phyloP scores from a whole-genome alignment of 148 eudicot species.

The Vaccinium darrowii region DNA sequence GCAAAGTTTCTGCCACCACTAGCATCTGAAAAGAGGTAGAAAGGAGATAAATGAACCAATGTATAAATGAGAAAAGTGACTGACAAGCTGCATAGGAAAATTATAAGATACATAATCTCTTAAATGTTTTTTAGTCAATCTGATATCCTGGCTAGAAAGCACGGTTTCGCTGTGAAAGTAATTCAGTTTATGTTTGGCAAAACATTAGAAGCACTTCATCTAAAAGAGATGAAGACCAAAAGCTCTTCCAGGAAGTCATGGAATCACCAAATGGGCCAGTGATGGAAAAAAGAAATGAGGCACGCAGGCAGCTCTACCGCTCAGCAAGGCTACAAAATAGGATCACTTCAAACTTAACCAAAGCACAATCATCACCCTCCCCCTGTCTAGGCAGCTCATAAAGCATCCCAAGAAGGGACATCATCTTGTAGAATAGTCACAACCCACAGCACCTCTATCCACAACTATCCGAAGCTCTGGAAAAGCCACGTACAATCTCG shows the following conservation, averaged over 20 bases:
- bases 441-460: neutral
- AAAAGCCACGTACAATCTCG: neutral
- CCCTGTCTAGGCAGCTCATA: neutral
- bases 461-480: neutral
- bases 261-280: neutral
- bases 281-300: neutral
- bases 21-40: constrained; percentile 40
- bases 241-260: constrained; percentile 13
- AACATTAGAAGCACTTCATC: neutral
- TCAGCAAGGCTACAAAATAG: neutral
- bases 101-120: neutral
- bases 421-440: neutral
- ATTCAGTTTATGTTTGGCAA: neutral
- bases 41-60: neutral
- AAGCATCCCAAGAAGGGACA: neutral
- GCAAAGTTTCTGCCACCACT: constrained; percentile 47
- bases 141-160: neutral
- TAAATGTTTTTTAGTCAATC: neutral
- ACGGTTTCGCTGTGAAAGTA: neutral
- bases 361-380: neutral
- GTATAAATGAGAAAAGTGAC: neutral
- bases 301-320: neutral
- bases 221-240: neutral
- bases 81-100: neutral
- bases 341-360: neutral